Evolutionary conservation across 2,329 filamentous ascomycete genomes (phyloP), one percentile per base, ranked within the genome.

Genomic region (Grosmannia clavigera): DNA sequence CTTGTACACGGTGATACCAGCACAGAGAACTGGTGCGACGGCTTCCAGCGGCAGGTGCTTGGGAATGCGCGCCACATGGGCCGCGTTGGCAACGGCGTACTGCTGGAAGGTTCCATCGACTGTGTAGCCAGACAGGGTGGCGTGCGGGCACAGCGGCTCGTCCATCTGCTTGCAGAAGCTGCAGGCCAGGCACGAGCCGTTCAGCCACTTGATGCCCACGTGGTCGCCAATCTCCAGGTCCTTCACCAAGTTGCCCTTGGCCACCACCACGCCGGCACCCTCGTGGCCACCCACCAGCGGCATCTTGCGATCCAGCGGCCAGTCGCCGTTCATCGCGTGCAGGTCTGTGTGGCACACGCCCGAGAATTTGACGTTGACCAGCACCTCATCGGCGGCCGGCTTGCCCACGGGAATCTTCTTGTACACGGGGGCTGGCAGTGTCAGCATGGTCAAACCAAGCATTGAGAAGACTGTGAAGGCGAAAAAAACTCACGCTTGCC

Each of bases 81-180:
- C 83, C 19, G 90, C 91, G 74, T 95, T 95, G 66, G 85, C 91
- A 66, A 96, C 83, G 72, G 82, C 84, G 77, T 95, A 96, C 78
- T 96, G 85, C 78, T 96, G 92, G 81, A 96, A 96, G 51, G 86
- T 85, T 38, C 92, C 92, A 71, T 96, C 89, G 70, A 96, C 90
- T 5, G 90, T 95, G 81, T 95, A 96, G 60, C 92, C 92, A 0
- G 90, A 95, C 50, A 96, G 82, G 43, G 81, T 76, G 31, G 88
- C 83, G 62, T 88, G 77, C 19, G 81, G 73, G 76, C 92, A 97
- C 6, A 96, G 85, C 3, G 90, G 86, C 76, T 96, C 92, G 67
- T 95, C 88, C 55, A 82, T 73, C 66, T 84, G 80, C 70, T 87
- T 84, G 78, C 92, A 96, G 81, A 89, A 95, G 67, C 84, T 80